A percentile compares a stretch with the other conserved stretches of the same genome.
Evolutionary conservation across 257 asterid species (phyloP).

Genomic region (Catharanthus roseus): DNA sequence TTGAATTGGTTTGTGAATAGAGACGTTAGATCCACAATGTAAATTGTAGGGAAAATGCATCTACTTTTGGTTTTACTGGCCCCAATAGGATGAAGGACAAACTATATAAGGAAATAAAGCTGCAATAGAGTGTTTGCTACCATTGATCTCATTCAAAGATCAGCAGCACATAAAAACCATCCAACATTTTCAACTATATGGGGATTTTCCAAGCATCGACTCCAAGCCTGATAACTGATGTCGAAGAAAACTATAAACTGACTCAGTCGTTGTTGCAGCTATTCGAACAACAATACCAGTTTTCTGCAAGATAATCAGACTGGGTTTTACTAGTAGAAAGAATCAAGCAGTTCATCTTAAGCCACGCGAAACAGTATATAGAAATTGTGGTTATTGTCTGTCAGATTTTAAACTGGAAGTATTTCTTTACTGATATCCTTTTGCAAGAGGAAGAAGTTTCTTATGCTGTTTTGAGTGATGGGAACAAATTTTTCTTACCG

Average conservation of each 20-base stretch:
- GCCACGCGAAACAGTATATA: not conserved
- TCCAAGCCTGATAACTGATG: slow-evolving; percentile 60
- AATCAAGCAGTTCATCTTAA: no score
- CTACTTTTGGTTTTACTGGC: no score
- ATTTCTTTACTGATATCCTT: not conserved
- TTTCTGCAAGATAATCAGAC: slow-evolving; percentile 8
- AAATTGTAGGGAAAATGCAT: no score
- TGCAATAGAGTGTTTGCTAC: not conserved
- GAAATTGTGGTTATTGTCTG: not conserved
- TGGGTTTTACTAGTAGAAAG: not conserved
- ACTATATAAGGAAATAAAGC: not conserved
- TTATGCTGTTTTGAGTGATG: not conserved
- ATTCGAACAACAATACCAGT: slow-evolving; percentile 66
- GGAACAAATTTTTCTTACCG: not conserved
- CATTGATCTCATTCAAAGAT: not conserved
- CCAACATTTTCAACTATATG: slow-evolving; percentile 29
- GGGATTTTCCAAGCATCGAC: slow-evolving; percentile 65
- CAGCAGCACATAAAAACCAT: not conserved
- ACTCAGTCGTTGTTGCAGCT: slow-evolving; percentile 79
- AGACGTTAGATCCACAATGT: no score
- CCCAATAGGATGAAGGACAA: no score
- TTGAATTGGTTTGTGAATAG: no score
- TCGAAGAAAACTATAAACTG: slow-evolving; percentile 67
- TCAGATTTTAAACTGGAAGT: not conserved
- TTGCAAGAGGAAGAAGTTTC: slow-evolving; percentile 11